phyloP scores from a whole-genome alignment of 2,329 filamentous ascomycete species.

The Metarhizium anisopliae region DNA sequence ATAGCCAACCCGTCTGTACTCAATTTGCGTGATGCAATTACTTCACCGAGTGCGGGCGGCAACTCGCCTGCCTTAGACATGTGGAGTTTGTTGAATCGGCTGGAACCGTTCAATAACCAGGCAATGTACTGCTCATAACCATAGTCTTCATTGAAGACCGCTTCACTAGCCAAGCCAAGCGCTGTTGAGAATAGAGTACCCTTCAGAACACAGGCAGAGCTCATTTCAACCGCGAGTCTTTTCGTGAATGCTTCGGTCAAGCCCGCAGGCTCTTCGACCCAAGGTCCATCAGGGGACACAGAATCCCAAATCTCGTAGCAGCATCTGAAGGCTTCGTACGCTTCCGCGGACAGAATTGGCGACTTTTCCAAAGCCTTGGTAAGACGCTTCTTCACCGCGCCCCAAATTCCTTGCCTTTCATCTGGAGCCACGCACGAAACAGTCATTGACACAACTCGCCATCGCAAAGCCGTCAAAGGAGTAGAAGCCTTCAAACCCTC shows the following conservation, averaged over 20 bases:
- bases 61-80: conserved; percentile 15
- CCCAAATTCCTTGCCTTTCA: conserved; percentile 25
- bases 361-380: conserved; percentile 23
- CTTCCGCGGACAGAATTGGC: conserved; percentile 23
- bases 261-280: conserved; percentile 19
- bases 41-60: conserved; percentile 16
- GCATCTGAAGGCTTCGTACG: conserved; percentile 32
- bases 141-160: conserved; percentile 17
- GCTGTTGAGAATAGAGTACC: conserved; percentile 12
- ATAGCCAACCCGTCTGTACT: conserved; percentile 10
- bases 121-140: conserved; percentile 22
- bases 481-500: conserved; percentile 20
- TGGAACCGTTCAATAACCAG: conserved; percentile 25
- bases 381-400: conserved; percentile 20
- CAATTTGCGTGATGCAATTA: conserved; percentile 11
- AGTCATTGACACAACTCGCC: conserved; percentile 28
- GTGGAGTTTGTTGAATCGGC: conserved; percentile 21
- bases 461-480: conserved; percentile 26
- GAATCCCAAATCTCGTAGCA: conserved; percentile 28
- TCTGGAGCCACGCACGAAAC: conserved; percentile 24
- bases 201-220: conserved; percentile 15
- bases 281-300: conserved; percentile 26
- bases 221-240: conserved; percentile 22
- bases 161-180: conserved; percentile 9
- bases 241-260: conserved; percentile 24